Evolutionary conservation across 257 asterid species (phyloP), one percentile per base, ranked within the genome.

Genomic region (Fraxinus quadrangulata): DNA sequence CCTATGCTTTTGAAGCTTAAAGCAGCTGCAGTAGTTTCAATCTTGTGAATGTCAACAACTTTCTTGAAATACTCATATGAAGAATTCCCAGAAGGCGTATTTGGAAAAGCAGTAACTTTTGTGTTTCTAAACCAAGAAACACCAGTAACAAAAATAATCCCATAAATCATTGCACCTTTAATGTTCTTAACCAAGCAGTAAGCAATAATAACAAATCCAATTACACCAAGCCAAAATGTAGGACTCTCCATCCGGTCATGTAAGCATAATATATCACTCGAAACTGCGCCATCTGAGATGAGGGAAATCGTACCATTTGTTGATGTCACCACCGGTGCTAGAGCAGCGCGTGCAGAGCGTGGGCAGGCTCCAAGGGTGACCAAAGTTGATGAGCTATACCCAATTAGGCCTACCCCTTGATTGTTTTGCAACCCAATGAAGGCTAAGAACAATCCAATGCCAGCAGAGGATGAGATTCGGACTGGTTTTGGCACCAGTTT

Each of bases 301-400:
- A 94, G 71, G 0, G 90, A 39, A 4, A 88, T 81, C 70, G 98
- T 92, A 12, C 96, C 96, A 82, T 94, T 91, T 0, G 75, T 56
- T 0, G 81, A 73, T 0, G 69, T 26, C 19, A 56, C 72, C 59
- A 91, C 96, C 13, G 95, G 97, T 6, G 96, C 98, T 0, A 93
- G 71, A 12, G 88, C 76, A 2, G 86, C 96, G 31, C 96, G 81
- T 3, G 90, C 80, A 1, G 89, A 77, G 12, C 76, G 39, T 0
- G 99, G 98, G 72, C 99, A 95, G 26, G 97, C 99, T 8, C 93
- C 99, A 2, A 95, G 93, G 0, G 98, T 92, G 42, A 95, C 80
- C 16, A 95, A 78, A 6, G 99, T 95, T 65, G 99, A 92, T 6
- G 99, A 72, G 61, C 96, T 95, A 85, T 75, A 93, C 0, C 93